phyloP scores from a whole-genome alignment of 805 yeast genomes.

The Barnettozyma pratensis region DNA sequence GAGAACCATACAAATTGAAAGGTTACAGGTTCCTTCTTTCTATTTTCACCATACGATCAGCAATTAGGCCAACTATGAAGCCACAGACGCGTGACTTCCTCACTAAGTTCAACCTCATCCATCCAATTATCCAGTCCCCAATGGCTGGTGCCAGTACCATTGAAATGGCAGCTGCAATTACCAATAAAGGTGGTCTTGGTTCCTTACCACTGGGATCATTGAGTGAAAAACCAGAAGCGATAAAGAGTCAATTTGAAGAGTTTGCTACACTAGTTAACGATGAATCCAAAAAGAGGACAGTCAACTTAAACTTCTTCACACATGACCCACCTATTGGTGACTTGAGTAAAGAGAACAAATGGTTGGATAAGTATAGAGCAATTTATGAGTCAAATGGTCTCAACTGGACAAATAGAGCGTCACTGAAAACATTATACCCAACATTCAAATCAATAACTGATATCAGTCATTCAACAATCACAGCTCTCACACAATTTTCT shows the following conservation, averaged over 20 bases:
- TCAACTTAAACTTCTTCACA: constrained; percentile 45
- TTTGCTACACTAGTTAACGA: constrained; percentile 11
- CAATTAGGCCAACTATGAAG: constrained; percentile 8
- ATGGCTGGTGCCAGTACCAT: constrained; percentile 54
- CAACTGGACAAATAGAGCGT: not conserved
- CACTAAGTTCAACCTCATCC: constrained; percentile 26
- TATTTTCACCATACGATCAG: too few relatives aligned
- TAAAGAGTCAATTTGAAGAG: constrained; percentile 10
- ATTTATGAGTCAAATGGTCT: constrained; percentile 4
- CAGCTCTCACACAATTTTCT: constrained; percentile 15
- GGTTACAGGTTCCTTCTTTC: too few relatives aligned
- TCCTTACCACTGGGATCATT: constrained; percentile 31
- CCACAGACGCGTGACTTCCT: constrained; percentile 15
- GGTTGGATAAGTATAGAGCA: constrained; percentile 19
- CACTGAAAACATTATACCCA: constrained; percentile 10
- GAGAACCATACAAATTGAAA: too few relatives aligned
- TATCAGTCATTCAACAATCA: constrained; percentile 10
- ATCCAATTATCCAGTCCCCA: constrained; percentile 51
- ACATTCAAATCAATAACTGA: constrained; percentile 13
- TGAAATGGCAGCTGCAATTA: constrained; percentile 37
- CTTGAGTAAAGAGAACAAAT: constrained; percentile 14
- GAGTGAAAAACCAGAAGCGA: constrained; percentile 8
- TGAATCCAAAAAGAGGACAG: constrained; percentile 12
- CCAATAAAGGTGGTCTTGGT: constrained; percentile 45
- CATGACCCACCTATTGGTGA: constrained; percentile 28